phyloP scores from a whole-genome alignment of 257 asterid species.

The Solanum pimpinellifolium region DNA sequence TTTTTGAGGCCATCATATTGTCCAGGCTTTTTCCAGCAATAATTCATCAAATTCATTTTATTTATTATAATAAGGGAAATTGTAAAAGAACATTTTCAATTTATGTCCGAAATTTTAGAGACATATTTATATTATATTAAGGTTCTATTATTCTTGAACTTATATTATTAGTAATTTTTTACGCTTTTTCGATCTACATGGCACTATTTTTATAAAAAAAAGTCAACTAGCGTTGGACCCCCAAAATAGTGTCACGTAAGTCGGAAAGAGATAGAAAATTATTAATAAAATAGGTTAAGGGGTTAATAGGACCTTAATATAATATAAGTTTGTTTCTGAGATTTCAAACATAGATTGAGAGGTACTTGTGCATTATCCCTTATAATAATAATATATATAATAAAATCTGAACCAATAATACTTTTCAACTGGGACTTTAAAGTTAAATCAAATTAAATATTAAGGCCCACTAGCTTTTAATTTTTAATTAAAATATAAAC shows the following conservation, averaged over 20 bases:
- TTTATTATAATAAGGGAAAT: not conserved
- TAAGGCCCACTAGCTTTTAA: not conserved
- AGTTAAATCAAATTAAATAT: not conserved
- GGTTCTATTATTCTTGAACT: fast-evolving
- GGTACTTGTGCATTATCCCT: too few relatives aligned
- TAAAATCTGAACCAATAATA: not conserved
- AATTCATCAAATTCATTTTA: not conserved
- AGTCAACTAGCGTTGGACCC: fast-evolving
- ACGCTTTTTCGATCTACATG: too few relatives aligned
- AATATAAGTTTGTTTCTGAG: fast-evolving
- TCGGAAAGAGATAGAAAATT: fast-evolving
- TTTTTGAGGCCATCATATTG: not conserved
- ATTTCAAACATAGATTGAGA: too few relatives aligned
- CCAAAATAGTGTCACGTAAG: too few relatives aligned
- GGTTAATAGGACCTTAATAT: fast-evolving
- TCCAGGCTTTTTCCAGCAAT: not conserved
- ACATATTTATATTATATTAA: too few relatives aligned
- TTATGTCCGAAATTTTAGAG: too few relatives aligned
- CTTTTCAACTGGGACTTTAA: not conserved
- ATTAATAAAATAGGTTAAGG: too few relatives aligned
- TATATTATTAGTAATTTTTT: too few relatives aligned
- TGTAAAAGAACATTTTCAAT: too few relatives aligned
- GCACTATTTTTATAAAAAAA: too few relatives aligned
- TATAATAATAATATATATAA: not conserved
- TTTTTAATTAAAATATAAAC: not conserved